Base-by-base conservation (phyloP, 306 rosid genomes). In the Vicia sativa region DNA sequence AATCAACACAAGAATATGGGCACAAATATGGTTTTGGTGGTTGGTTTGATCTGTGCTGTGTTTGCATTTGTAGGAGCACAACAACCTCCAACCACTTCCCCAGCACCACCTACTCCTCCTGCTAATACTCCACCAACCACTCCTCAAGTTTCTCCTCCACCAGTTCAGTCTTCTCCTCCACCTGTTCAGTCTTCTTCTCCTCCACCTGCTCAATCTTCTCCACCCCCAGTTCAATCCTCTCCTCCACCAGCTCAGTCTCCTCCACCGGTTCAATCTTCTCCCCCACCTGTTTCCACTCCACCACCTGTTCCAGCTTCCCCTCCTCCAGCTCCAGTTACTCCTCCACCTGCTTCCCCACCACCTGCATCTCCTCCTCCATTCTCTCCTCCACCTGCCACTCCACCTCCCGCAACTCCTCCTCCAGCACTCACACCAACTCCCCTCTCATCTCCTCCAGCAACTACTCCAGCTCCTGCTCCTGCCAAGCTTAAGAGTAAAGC, bases 391-490 rank as follows among this genome's bases (percentile, higher is more conserved):
- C 55, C 28, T 49, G 96, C 96, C 0, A 39, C 85, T 0, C 91
- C 91, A 0, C 95, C 95, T 0, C 91, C 88, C 0, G 96, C 92
- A 0, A n/a, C 74, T 1, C 85, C 92, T 0, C 96, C 96, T 0
- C 91, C 95, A 0, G 91, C 91, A 2, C 66, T 67, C 31, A 71
- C 86, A 0, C 95, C 91, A 0, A 75, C 91, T 0, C 95, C 95
- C 0, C 82, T 87, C 0, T 67, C 83, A 0, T 83, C 96, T 18
- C 81, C 81, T 3, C 78, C 82, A 0, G 61, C 74, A 1, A 62
- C 75, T 3, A 16, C 97, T 38, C 92, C 97, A 2, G 78, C 89
- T 68, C 85, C 87, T 0, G 80, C 92, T 9, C 89, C 86, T 11
- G 3, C 75, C 10, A 77, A 68, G 11, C 6, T 72, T 4, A 67